Base-by-base conservation (phyloP, 345 rosid species). In the Capsella bursapastoris region DNA sequence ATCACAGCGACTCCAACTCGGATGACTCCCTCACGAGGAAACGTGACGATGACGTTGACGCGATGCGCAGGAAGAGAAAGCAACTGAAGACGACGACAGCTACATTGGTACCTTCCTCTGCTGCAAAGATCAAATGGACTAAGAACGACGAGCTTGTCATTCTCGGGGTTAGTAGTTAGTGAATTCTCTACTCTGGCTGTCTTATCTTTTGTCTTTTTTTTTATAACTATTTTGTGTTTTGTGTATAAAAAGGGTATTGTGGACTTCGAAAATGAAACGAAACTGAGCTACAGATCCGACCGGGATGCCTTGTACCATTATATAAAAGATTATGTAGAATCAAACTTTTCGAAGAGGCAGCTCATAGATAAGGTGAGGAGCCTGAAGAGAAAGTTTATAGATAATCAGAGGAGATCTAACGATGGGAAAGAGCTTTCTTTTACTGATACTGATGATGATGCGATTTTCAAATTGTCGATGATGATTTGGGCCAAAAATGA, bases 61-160 rank as follows among this genome's bases (percentile, higher is more conserved):
- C 68, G 50, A 71, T 13, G 47, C 27, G 28, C 34, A 22, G 16
- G 48, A 64, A 34, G 37, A 66, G 41, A 47, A 64, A 34, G 56
- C 29, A 45, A 8, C 38, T 3, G 1, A 64, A 44, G 57, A 40
- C 40, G 56, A 38, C 37, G 1, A 41, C 37, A 6, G 16, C 9
- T 3, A 29, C 35, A 44, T 32, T 25, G 10, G 13, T 9, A n/a
- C 8, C 63, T 18, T 18, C 59, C 15, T 6, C 67, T 58, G 34
- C 0, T 32, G n/a, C 71, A 8, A 59, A 60, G 47, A 68, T 49
- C 74, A 3, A 0, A 0, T 75, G 79, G 69, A 41, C 38, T 25
- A 51, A 44, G 52, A 18, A 60, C 62, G 57, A 75, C 38, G 74
- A 68, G 55, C 68, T 75, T 25, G 27, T 60, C 18, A 60, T 75